Evolutionary conservation across 2,329 filamentous ascomycete species (phyloP).

Genomic region (Cytospora piceicola): DNA sequence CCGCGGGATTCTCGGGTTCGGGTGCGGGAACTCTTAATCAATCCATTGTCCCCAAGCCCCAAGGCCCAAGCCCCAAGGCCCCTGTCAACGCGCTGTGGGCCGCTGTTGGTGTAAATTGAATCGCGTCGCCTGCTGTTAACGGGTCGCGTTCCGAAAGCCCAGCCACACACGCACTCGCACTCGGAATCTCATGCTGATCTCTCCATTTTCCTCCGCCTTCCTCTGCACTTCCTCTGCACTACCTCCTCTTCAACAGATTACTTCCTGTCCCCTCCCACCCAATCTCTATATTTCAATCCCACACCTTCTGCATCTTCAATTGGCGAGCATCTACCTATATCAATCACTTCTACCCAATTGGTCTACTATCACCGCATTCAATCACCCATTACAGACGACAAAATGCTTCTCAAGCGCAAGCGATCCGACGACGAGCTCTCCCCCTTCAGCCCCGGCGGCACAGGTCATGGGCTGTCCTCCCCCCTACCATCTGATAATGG

Average conservation of each 20-base stretch:
- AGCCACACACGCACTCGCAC: neutral
- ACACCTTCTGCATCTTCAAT: neutral
- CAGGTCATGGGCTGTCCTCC: conserved; percentile 47
- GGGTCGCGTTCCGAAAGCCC: conserved; percentile 16
- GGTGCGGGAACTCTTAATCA: neutral
- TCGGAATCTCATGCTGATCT: neutral
- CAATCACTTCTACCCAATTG: neutral
- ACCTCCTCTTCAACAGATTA: neutral
- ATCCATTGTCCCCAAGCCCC: too few species aligned
- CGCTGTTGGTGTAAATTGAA: conserved; percentile 14
- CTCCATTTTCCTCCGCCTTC: neutral
- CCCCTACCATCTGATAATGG: conserved; percentile 34
- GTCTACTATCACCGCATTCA: neutral
- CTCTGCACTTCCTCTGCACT: too few species aligned
- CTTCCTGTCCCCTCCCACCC: neutral
- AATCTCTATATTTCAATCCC: neutral
- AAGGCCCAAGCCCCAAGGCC: too few species aligned
- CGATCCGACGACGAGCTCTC: conserved; percentile 62
- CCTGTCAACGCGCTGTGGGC: conserved; percentile 19
- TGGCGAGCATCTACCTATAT: neutral
- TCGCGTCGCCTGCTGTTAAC: conserved; percentile 9
- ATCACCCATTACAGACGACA: neutral
- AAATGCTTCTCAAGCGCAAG: conserved; percentile 67
- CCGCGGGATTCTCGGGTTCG: neutral
- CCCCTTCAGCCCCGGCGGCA: conserved; percentile 45